Evolutionary conservation across 169 alveolate genomes (phyloP).

Genomic region (Plasmodium gonderi): DNA sequence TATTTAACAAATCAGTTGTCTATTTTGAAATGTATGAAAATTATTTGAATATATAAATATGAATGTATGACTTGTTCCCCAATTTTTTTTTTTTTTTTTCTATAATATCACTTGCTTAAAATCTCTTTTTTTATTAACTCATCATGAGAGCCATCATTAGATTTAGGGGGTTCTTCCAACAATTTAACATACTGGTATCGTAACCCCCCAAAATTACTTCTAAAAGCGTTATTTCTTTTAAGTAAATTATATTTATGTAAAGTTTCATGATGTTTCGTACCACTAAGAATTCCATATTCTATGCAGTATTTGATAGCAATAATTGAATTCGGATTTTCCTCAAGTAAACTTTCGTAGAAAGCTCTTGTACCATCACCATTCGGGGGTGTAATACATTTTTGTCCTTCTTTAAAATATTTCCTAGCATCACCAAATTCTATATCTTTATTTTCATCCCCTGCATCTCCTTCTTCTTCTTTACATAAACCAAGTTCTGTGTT

Average conservation of each 20-base stretch:
- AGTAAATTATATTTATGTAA: slow-evolving; percentile 43
- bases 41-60: background rate
- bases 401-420: slow-evolving; percentile 88
- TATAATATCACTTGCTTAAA: slow-evolving; percentile 4
- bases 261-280: slow-evolving; percentile 75
- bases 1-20: background rate
- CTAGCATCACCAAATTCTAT: slow-evolving; percentile 79
- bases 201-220: slow-evolving; percentile 66
- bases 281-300: slow-evolving; percentile 85
- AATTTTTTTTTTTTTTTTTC: background rate
- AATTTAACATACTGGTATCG: slow-evolving; percentile 14
- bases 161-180: slow-evolving; percentile 27
- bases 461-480: slow-evolving; percentile 70
- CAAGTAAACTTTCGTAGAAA: slow-evolving; percentile 90
- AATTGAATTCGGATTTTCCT: slow-evolving; percentile 91
- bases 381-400: slow-evolving; percentile 92
- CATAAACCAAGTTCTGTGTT: background rate
- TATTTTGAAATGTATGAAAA: background rate
- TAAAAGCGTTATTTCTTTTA: slow-evolving; percentile 64
- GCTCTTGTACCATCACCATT: slow-evolving; percentile 94
- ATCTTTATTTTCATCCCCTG: slow-evolving; percentile 72
- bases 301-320: slow-evolving; percentile 88
- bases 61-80: background rate
- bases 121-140: slow-evolving; percentile 47
- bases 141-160: slow-evolving; percentile 4